Base-by-base conservation (phyloP, 2,329 filamentous ascomycete species). In the Aspergillus piperis region DNA sequence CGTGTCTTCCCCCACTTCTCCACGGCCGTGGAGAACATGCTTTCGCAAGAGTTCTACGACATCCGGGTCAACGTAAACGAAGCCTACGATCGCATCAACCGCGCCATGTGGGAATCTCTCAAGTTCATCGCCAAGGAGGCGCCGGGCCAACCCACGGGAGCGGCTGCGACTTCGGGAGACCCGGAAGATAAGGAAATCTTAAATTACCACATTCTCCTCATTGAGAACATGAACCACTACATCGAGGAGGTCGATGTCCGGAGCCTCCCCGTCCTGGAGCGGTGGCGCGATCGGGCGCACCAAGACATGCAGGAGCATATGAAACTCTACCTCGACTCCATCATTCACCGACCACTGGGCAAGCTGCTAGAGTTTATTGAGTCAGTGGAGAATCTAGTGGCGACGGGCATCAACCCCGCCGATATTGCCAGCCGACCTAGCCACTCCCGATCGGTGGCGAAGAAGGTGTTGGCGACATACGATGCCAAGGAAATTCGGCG, bases 161-260 rank as follows among this genome's bases (percentile, higher is more conserved):
- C 80, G 62, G 74, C 81, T 66, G 74, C 78, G 48, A 75, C 80
- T 66, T 79, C 78, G 17, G 81, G 81, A n/a, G 88, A 90, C 68
- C 84, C 86, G 1, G 95, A 98, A 75, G 95, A 98, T 73, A 98
- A 99, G 78, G 93, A 97, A 75, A 91, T 92, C 5, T 85, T 99
- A 62, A 98, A 98, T 78, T 96, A 96, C 78, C 93, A 98, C 76
- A 96, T 99, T 70, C 84, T 98, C 36, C 84, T 98, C 57, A 98
- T 99, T 67, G 94, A 99, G 77, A 99, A 99, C 76, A 97, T 97
- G 92, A 96, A 97, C 72, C 92, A 96, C 77, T 98, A 96, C 78
- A 82, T 95, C 10, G 93, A 98, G 73, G 93, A 97, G 75, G 90
- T 96, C 8, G 91, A 96, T 66, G 80, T 89, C 15, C 84, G 86